Conservation (phyloP, 73 alveolate genomes). For the Blepharisma stoltei region DNA sequence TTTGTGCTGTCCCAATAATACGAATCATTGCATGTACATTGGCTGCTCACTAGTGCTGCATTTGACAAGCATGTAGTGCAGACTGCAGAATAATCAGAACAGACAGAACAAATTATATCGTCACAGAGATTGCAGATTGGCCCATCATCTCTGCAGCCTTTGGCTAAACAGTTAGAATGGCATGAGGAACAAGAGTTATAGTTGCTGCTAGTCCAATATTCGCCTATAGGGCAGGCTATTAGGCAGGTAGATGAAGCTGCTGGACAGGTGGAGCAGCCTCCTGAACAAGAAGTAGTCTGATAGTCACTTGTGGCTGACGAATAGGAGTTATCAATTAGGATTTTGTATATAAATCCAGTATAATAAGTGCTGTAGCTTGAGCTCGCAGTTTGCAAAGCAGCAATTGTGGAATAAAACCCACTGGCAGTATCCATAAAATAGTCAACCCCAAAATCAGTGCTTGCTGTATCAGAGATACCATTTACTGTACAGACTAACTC, state of each 20-base stretch:
- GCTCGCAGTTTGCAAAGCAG: too few relatives aligned
- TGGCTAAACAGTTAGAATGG: neutral
- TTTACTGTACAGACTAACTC: too few relatives aligned
- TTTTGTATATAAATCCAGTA: neutral
- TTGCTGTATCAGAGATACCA: too few relatives aligned
- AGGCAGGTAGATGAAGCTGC: neutral
- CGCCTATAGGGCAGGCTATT: neutral
- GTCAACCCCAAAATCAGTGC: too few relatives aligned
- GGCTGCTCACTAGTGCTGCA: neutral
- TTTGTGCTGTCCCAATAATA: neutral
- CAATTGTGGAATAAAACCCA: too few relatives aligned
- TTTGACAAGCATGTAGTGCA: too few relatives aligned
- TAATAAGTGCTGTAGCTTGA: neutral
- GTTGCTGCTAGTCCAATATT: neutral
- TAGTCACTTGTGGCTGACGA: neutral
- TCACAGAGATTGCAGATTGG: neutral
- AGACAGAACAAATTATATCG: neutral
- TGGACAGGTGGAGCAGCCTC: constrained; percentile 10
- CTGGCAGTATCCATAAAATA: too few relatives aligned
- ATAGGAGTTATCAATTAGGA: neutral
- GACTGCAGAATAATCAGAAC: neutral
- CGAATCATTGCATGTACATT: neutral
- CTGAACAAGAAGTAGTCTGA: neutral
- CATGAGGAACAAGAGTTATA: neutral
- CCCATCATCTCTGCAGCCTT: neutral